A percentile compares a stretch with the other conserved stretches of the same genome.
Conservation (phyloP, 2,329 filamentous ascomycete genomes). For the Alternaria gansuensis region DNA sequence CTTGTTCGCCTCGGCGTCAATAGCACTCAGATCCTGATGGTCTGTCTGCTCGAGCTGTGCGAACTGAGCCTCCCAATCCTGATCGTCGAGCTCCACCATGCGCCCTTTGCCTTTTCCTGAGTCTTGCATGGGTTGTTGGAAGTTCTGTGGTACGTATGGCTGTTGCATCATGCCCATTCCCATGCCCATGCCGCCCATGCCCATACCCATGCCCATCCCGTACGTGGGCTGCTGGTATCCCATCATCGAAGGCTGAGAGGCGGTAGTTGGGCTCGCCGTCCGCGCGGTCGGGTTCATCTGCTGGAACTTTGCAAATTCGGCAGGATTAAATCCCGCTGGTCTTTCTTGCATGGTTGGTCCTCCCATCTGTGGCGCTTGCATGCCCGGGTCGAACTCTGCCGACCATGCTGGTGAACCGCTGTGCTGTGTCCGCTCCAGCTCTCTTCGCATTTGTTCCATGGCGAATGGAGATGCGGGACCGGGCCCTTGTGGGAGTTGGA, state of each 20-base stretch:
- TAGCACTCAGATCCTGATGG: conserved; percentile 57
- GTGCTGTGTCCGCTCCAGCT: conserved; percentile 65
- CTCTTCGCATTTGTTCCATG: conserved; percentile 72
- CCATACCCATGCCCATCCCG: conserved; percentile 54
- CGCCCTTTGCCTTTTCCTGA: conserved; percentile 80
- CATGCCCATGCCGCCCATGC: conserved; percentile 57
- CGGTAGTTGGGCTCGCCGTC: conserved; percentile 67
- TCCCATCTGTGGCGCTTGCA: conserved; percentile 74
- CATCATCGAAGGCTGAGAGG: conserved; percentile 55
- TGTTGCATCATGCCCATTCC: conserved; percentile 56
- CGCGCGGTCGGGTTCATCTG: conserved; percentile 66
- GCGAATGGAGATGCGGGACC: conserved; percentile 66
- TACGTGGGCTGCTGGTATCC: conserved; percentile 65
- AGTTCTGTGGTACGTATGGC: conserved; percentile 55
- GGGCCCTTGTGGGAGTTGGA: conserved; percentile 64
- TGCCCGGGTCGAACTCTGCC: conserved; percentile 68
- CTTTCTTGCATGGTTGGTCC: conserved; percentile 71
- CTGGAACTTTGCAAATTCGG: conserved; percentile 89
- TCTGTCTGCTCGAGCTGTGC: conserved; percentile 80
- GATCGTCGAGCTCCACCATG: conserved; percentile 90
- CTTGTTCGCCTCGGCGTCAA: conserved; percentile 71
- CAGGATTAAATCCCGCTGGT: conserved; percentile 71
- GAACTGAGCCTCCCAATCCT: conserved; percentile 97
- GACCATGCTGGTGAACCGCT: conserved; percentile 69
- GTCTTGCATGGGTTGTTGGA: conserved; percentile 58